phyloP scores from a whole-genome alignment of 169 alveolate genomes.

The Babesia ovis region DNA sequence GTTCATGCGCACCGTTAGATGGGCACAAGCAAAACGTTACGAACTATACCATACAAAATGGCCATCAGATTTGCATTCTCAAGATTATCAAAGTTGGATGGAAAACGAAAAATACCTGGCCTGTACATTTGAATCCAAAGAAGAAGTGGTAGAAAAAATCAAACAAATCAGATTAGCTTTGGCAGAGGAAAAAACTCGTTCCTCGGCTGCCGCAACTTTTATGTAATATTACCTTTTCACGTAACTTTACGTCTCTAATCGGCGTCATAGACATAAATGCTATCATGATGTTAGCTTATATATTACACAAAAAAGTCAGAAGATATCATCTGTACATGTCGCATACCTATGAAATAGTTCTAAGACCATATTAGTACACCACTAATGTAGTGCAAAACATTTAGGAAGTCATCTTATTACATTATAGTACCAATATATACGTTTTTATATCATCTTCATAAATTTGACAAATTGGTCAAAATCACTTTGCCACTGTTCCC shows the following conservation, averaged over 20 bases:
- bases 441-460: conserved; percentile 37
- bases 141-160: conserved; percentile 78
- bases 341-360: too few species aligned
- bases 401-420: too few species aligned
- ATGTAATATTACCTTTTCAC: too few species aligned
- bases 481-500: conserved; percentile 77
- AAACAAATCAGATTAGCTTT: conserved; percentile 52
- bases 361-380: too few species aligned
- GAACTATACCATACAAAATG: conserved; percentile 75
- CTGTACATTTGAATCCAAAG: conserved; percentile 77
- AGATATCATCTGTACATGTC: too few species aligned
- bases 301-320: too few species aligned
- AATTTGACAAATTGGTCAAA: conserved; percentile 69
- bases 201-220: not conserved
- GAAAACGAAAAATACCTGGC: conserved; percentile 75
- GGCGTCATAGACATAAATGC: too few species aligned
- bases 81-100: conserved; percentile 74
- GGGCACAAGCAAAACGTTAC: conserved; percentile 82
- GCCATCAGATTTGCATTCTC: conserved; percentile 75
- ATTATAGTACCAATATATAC: too few species aligned
- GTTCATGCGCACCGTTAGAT: conserved; percentile 77
- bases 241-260: too few species aligned
- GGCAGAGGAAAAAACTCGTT: conserved; percentile 29
- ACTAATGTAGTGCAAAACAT: too few species aligned
- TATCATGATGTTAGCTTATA: too few species aligned